Base-by-base conservation (phyloP, 2,329 filamentous ascomycete species). In the Cryphonectria nitschkei region DNA sequence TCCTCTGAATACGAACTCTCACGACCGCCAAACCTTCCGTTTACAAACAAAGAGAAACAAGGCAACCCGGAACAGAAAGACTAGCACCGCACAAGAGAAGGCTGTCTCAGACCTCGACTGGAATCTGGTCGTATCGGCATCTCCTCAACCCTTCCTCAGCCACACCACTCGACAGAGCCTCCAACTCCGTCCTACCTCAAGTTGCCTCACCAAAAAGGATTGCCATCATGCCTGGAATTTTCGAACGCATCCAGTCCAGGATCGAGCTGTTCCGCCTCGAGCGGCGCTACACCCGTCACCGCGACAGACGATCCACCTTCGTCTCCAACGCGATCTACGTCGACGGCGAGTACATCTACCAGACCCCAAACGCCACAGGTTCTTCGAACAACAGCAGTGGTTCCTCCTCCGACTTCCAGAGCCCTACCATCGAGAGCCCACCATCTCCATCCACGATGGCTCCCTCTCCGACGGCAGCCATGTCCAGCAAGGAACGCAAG, bases 191-290 rank as follows among this genome's bases (percentile, higher is more conserved):
- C 14, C 26, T 58, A 58, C 54, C 54, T 13, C 26, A 34, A 16
- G 11, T 16, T 14, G 16, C 29, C 54, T 26, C 58, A 8, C 16
- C 13, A 7, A 2, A 11, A 22, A 46, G 16, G 26, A 26, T 13
- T 37, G 19, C 67, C 75, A 77, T 50, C 62, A 86, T 86, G 84
- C 82, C 84, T 77, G 84, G 83, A 76, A 78, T 90, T 77, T 78
- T 91, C 76, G 85, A 88, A 72, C 85, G 87, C 79, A 86, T 90
- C 79, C 86, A 90, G 76, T 86, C 88, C 72, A 89, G 92, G 85
- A 85, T 97, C 77, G 94, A 98, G 86, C 89, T 98, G 78, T 96
- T 97, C 86, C 93, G 94, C 65, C 91, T 98, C 75, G 95, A 98
- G 84, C 92, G 98, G 84, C 92, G 94, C 77, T 98, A 98, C 86